Conservation (phyloP, 495 filamentous ascomycete genomes). For the Coniosporium apollinis region DNA sequence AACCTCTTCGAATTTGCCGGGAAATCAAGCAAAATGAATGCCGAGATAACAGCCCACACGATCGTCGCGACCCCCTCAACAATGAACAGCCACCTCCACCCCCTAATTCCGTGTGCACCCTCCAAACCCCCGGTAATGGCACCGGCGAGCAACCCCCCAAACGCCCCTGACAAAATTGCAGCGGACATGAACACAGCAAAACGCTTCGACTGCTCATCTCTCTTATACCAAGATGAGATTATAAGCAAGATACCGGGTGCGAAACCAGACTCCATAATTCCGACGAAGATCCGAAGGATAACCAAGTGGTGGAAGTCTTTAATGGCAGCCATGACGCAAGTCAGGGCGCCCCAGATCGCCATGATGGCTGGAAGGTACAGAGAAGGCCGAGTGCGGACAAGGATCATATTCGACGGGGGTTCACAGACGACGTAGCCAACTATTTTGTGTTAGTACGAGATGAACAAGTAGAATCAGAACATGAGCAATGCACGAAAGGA, state of each 20-base stretch:
- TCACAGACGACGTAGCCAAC: constrained; percentile 30
- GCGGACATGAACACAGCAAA: constrained; percentile 36
- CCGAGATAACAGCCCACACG: constrained; percentile 31
- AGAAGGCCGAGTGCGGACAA: constrained; percentile 25
- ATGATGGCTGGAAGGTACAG: constrained; percentile 30
- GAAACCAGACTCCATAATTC: constrained; percentile 29
- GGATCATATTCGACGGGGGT: constrained; percentile 30
- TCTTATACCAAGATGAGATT: constrained; percentile 35
- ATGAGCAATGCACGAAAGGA: too few species aligned
- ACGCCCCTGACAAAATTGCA: constrained; percentile 32
- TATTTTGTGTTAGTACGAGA: too few species aligned
- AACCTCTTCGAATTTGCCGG: constrained; percentile 29
- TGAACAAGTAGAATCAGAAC: too few species aligned
- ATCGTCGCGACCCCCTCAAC: constrained; percentile 26
- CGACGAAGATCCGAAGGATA: constrained; percentile 24
- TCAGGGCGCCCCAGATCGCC: constrained; percentile 25
- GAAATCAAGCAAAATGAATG: constrained; percentile 40
- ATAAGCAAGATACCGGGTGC: constrained; percentile 30
- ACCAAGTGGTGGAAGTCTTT: constrained; percentile 28
- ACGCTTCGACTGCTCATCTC: constrained; percentile 32
- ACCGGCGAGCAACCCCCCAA: constrained; percentile 34
- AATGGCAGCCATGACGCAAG: constrained; percentile 28
- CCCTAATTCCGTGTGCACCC: constrained; percentile 23
- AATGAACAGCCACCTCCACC: constrained; percentile 31
- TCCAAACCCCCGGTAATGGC: constrained; percentile 25